Conservation (phyloP, 2,329 filamentous ascomycete genomes). For the Apiospora malaysiana region DNA sequence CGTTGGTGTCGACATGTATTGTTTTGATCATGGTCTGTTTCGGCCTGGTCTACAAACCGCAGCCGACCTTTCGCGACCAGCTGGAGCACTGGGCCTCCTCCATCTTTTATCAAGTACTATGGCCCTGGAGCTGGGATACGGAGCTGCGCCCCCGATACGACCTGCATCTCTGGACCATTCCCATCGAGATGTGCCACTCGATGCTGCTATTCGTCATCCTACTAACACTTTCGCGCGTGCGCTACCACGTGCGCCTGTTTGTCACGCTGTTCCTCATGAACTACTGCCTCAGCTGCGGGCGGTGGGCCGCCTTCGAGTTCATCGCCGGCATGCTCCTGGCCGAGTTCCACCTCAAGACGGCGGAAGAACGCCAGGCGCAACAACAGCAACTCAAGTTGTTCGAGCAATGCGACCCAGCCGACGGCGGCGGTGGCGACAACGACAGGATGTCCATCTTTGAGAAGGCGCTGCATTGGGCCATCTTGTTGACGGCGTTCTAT, state of each 20-base stretch:
- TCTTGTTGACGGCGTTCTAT: slow-evolving; percentile 40
- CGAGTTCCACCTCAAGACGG: slow-evolving; percentile 48
- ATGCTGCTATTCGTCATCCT: slow-evolving; percentile 50
- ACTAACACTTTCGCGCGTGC: slow-evolving; percentile 42
- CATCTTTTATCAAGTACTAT: slow-evolving; percentile 33
- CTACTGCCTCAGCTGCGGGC: slow-evolving; percentile 46
- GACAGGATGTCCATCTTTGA: slow-evolving; percentile 20
- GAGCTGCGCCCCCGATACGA: slow-evolving; percentile 43
- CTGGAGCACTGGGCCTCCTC: slow-evolving; percentile 35
- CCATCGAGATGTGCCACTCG: slow-evolving; percentile 53
- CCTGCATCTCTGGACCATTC: slow-evolving; percentile 55
- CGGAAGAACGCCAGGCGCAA: slow-evolving; percentile 18
- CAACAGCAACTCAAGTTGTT: slow-evolving; percentile 22
- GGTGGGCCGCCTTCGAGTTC: slow-evolving; percentile 53
- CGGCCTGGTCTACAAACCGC: slow-evolving; percentile 36
- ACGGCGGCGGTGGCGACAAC: background rate
- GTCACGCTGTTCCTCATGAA: slow-evolving; percentile 42
- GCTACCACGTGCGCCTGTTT: slow-evolving; percentile 40
- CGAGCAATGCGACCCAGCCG: slow-evolving; percentile 21
- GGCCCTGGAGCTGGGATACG: slow-evolving; percentile 39
- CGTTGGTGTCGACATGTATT: slow-evolving; percentile 48
- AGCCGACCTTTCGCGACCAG: slow-evolving; percentile 34
- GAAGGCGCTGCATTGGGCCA: slow-evolving; percentile 31
- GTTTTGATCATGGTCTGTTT: slow-evolving; percentile 43
- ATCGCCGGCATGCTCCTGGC: slow-evolving; percentile 52